Evolutionary conservation across 2,329 filamentous ascomycete species (phyloP), one percentile per base, ranked within the genome.

Genomic region (Colletotrichum magnum): DNA sequence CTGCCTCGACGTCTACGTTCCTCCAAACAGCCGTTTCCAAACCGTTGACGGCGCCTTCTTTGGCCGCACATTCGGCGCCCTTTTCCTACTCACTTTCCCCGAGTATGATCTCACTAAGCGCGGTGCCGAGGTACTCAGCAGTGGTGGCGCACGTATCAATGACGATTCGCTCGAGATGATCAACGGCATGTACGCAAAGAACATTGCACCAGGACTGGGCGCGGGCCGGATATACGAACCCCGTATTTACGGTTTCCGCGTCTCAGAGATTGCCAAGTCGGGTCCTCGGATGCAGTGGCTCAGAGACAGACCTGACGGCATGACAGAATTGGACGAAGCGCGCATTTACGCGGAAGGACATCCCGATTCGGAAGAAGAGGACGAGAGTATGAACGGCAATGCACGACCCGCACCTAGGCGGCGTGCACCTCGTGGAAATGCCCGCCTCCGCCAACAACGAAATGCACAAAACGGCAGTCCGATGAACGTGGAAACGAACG

Each of bases 41-140:
- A 95, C 94, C 3, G 96, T 99, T 41, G 96, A 99, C 75, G 96
- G 96, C 61, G 96, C 96, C 54, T 99, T 98, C 85, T 99, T 99
- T 77, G 96, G 96, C 56, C 95, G 96, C 62, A 99, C 96, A 0
- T 99, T 99, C 79, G 95, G 95, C 71, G 94, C 94, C 53, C 90
- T 99, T 69, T 99, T 99, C 84, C 94, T 99, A 79, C 95, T 99
- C 86, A 99, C 95, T 47, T 99, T 98, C 81, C 95, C 96, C 43
- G 96, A 99, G 78, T 93, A 98, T 77, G 94, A 98, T 74, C 90
- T 98, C 69, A 91, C 91, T 39, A 91, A 92, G 76, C 90, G 90
- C 74, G 91, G 91, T 65, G 83, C 86, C 62, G 88, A 92, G 58
- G 83, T 87, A n/a, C 82, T 92, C 64, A 76, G 75, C 58, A 80